A percentile compares a stretch with the other conserved stretches of the same genome.
These are phyloP conservation scores for Amanita exitialis DNA, from an alignment of 768 basidiomycete species.

Conservation along the genomic window DNA sequence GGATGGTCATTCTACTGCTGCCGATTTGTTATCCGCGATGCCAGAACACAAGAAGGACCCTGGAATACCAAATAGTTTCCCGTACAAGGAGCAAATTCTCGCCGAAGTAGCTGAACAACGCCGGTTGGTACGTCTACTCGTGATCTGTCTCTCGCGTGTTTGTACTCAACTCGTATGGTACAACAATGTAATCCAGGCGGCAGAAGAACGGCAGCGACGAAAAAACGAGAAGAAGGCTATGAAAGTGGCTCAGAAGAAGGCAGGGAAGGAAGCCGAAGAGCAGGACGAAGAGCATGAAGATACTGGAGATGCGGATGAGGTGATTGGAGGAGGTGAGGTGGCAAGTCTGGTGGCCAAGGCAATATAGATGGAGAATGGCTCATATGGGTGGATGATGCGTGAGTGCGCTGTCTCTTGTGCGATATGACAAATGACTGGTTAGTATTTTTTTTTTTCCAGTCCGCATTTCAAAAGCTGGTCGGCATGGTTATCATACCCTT, in stretches of 20 bases:
- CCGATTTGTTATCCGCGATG: neutral
- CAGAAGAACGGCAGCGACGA: constrained; percentile 63
- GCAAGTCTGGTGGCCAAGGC: constrained; percentile 34
- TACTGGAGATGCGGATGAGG: constrained; percentile 19
- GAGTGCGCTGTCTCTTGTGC: too few relatives aligned
- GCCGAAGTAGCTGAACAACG: constrained; percentile 84
- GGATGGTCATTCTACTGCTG: neutral
- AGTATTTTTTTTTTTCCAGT: too few relatives aligned
- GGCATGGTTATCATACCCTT: too few relatives aligned
- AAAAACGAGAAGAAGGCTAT: constrained; percentile 55
- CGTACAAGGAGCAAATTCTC: constrained; percentile 89
- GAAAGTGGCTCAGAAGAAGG: constrained; percentile 9
- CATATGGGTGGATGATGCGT: too few relatives aligned
- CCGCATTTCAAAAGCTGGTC: too few relatives aligned
- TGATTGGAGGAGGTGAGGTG: constrained; percentile 39
- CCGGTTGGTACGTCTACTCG: constrained; percentile 40
- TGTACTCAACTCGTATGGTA: neutral
- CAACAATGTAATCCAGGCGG: constrained; percentile 42
- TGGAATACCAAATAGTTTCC: constrained; percentile 88
- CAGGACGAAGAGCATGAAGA: constrained; percentile 17
- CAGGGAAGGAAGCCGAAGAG: constrained; percentile 14
- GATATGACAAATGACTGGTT: too few relatives aligned
- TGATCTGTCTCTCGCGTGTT: neutral
- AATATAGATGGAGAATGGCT: constrained; percentile 7
- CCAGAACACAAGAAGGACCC: constrained; percentile 83